Evolutionary conservation across 1,139 yeast genomes (phyloP), one percentile per base, ranked within the genome.

Genomic region (Nakaseomyces bracarensis): DNA sequence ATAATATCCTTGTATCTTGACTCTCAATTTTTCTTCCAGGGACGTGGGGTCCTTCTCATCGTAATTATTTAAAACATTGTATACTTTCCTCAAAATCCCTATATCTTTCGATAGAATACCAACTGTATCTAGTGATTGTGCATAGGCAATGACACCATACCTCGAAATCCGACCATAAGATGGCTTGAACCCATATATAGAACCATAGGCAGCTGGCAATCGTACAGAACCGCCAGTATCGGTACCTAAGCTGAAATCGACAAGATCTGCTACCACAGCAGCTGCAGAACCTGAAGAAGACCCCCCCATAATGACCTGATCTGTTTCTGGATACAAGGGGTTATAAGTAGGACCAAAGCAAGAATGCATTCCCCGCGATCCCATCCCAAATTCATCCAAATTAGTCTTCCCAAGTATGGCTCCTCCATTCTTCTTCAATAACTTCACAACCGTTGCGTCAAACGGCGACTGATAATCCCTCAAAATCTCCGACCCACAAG

Each of bases 371-470:
- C 68, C 79, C 1, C 79, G 71, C 3, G 85, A 79, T 2, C 98
- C 99, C 98, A 93, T 93, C 1, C 95, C 98, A 66, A 91, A 93
- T 64, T 93, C 97, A 64, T 93, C 99, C 74, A 93, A 69, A 53
- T 91, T 91, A n/a, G 94, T 74, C 61, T 89, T 91, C 0, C 95
- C 97, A 0, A 79, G 64, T 1, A 61, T 53, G 19, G 72, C 70
- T 2, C 57, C 54, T 5, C 87, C 85, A 2, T 71, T 68, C 0
- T 61, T 52, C 13, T 69, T 60, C n/a, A 91, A 61, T 7, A 79
- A 65, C 1, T 61, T 51, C 0, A 77, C 75, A 2, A 81, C 83
- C 0, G 96, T 85, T 4, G 96, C 85, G 49, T 82, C 78, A 56
- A 74, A 87, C 0, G 97, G 97, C 27, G 95, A 79, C 8, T 55